These are phyloP conservation scores for Eremomyces bilateralis DNA, from an alignment of 495 filamentous ascomycete species.

Conservation along the genomic window DNA sequence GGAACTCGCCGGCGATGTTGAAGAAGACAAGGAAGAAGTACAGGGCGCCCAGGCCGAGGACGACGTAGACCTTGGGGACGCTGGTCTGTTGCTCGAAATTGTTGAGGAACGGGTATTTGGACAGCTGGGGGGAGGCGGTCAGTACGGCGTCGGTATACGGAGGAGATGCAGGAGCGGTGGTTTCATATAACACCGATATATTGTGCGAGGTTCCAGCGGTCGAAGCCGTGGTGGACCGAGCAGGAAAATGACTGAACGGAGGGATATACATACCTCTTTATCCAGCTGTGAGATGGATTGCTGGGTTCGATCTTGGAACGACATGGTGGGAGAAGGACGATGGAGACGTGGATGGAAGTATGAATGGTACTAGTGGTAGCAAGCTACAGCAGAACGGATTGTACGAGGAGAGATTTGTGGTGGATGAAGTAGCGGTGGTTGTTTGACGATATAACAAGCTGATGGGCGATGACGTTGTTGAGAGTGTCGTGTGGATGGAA, in stretches of 20 bases:
- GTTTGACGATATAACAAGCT: too few species aligned
- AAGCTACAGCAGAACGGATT: too few species aligned
- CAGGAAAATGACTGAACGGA: too few species aligned
- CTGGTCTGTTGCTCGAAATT: conserved; percentile 93
- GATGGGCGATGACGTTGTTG: too few species aligned
- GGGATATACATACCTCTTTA: conserved; percentile 92
- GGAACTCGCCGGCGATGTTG: conserved; percentile 92
- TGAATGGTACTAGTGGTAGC: too few species aligned
- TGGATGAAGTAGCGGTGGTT: too few species aligned
- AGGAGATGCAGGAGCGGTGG: not conserved
- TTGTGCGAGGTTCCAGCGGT: too few species aligned
- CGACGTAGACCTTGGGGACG: conserved; percentile 86
- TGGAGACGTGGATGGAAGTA: too few species aligned
- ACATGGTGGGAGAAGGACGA: conserved; percentile 25
- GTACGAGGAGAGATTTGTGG: conserved; percentile 1
- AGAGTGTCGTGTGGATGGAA: too few species aligned
- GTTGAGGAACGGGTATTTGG: conserved; percentile 84
- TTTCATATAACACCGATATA: too few species aligned
- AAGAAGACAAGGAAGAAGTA: conserved; percentile 99
- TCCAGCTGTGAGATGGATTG: conserved; percentile 78
- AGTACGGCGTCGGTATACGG: not conserved
- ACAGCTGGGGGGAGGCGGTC: conserved; percentile 39
- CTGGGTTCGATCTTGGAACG: conserved; percentile 83
- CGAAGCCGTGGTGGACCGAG: too few species aligned
- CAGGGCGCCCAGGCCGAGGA: conserved; percentile 62